These are phyloP conservation scores for Microcyclospora tardicrescens DNA, from an alignment of 2,329 filamentous ascomycete genomes.

Conservation along the genomic window DNA sequence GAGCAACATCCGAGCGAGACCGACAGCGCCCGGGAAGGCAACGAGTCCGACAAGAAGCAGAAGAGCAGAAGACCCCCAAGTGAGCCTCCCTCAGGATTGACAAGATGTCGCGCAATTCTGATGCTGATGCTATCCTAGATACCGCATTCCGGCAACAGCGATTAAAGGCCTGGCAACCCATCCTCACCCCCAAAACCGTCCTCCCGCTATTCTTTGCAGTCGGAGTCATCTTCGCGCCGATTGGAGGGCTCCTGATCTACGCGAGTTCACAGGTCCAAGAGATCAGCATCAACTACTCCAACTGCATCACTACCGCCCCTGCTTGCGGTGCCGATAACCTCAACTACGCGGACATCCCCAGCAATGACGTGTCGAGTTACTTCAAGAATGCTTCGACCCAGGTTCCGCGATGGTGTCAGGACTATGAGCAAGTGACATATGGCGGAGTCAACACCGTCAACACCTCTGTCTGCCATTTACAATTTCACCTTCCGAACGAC, in stretches of 20 bases:
- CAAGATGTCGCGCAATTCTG: neutral
- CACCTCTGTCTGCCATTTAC: conserved; percentile 53
- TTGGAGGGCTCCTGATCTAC: conserved; percentile 75
- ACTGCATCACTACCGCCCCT: conserved; percentile 46
- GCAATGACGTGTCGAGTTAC: conserved; percentile 46
- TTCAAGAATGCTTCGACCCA: conserved; percentile 45
- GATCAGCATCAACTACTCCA: conserved; percentile 78
- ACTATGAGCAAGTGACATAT: conserved; percentile 12
- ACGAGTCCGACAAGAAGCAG: conserved; percentile 51
- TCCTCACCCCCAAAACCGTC: conserved; percentile 88
- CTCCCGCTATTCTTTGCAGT: conserved; percentile 82
- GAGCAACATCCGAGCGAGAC: conserved; percentile 27
- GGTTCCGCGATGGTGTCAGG: conserved; percentile 14
- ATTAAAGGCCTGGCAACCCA: conserved; percentile 97
- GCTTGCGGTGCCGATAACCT: conserved; percentile 28
- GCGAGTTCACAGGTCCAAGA: conserved; percentile 81
- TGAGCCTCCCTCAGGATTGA: conserved; percentile 31
- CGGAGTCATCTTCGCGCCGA: conserved; percentile 83
- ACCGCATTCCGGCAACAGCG: conserved; percentile 95
- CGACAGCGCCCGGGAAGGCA: conserved; percentile 30
- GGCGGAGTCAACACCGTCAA: conserved; percentile 13
- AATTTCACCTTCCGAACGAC: conserved; percentile 66
- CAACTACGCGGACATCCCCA: conserved; percentile 40
- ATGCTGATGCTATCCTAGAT: conserved; percentile 43
- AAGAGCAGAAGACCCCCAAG: conserved; percentile 89